Evolutionary conservation across 345 rosid genomes (phyloP).

Genomic region (Acer yangbiense): DNA sequence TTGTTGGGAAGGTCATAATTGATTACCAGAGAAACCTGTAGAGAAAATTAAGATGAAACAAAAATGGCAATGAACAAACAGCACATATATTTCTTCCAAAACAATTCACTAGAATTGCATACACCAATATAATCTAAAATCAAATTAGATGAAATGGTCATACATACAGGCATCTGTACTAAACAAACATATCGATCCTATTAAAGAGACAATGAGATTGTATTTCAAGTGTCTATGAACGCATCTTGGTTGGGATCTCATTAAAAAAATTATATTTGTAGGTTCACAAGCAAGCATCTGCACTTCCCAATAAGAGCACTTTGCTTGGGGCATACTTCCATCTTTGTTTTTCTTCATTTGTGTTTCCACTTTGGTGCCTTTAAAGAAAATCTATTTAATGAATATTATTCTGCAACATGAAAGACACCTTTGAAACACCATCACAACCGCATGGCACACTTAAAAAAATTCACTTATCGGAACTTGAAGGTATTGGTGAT

Average conservation of each 20-base stretch:
- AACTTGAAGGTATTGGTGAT: too few species aligned
- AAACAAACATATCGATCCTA: background rate
- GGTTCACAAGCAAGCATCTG: background rate
- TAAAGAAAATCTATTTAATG: too few species aligned
- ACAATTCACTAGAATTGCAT: background rate
- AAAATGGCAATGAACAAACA: background rate
- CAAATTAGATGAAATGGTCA: background rate
- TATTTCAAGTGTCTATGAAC: too few species aligned
- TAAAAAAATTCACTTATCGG: too few species aligned
- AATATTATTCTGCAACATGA: too few species aligned
- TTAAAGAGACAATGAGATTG: background rate
- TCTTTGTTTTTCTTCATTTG: too few species aligned
- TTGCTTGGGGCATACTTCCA: background rate
- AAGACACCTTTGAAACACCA: too few species aligned
- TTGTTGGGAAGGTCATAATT: constrained; percentile 97
- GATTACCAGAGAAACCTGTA: constrained; percentile 90
- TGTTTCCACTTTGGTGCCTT: too few species aligned
- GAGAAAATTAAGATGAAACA: constrained; percentile 3
- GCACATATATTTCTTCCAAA: background rate
- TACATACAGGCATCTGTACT: too few species aligned
- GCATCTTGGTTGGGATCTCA: too few species aligned
- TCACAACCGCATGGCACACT: too few species aligned
- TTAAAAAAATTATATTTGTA: too few species aligned
- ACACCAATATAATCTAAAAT: background rate
- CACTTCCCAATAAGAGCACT: background rate